Base-by-base conservation (phyloP, 306 rosid species). In the Albizia julibrissin region DNA sequence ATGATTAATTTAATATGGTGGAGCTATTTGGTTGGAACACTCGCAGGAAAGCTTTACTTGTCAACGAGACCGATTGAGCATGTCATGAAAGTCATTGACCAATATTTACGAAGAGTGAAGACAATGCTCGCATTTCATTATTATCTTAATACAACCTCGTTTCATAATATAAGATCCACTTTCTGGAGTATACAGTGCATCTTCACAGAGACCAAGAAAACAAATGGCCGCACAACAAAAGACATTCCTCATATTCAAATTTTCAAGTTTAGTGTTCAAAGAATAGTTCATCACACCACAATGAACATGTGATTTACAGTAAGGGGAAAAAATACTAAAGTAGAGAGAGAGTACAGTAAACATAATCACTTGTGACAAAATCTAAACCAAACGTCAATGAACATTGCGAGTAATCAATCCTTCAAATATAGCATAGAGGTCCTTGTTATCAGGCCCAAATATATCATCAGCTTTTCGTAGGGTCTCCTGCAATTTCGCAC, bases 381-480 rank as follows among this genome's bases (percentile, higher is more conserved):
- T 78, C 10, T 21, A 74, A 74, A 78, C 62, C 46, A 76, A 40
- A 64, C 62, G 84, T 84, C 81, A 93, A 75, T 90, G 90, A 49
- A 88, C 89, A 82, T 86, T 96, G 69, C 98, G 98, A 66, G 76
- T 89, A 80, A 96, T 92, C 91, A 93, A 86, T 29, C 97, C 97
- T 87, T 96, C 97, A 84, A 96, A 96, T 83, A 92, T 83, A 8
- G 89, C 75, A 69, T 87, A 93, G 2, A 96, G 91, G 84, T 96
- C 99, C 79, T 92, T 92, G 91, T 93, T 96, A 68, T 93, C 97
- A 37, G 94, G 84, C 68, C 98, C 97, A 84, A 96, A 93, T 1
- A 96, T 93, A 89, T 96, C 99, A 86, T 86, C 95, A 27, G 92
- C 98, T 86, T 92, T 93, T 75, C 84, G 88, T n/a, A 96, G 82